Conservation (phyloP, 345 rosid genomes). For the Eucalyptus globulus region DNA sequence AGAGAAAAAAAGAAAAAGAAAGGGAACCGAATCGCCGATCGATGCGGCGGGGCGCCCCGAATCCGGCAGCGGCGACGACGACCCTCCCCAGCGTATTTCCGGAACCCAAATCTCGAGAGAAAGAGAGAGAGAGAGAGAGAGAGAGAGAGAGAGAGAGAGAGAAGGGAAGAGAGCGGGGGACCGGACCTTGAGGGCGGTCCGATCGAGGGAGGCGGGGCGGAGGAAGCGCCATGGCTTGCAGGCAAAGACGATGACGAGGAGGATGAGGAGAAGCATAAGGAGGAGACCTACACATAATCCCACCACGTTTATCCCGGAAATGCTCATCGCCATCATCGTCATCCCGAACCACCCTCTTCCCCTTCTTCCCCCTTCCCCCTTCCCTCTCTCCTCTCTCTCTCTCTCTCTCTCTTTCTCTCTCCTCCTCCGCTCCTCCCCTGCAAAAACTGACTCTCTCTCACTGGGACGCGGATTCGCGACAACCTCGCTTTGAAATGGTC, state of each 20-base stretch:
- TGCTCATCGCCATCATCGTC: conserved; percentile 46
- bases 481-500: conserved; percentile 85
- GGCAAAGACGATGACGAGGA: conserved; percentile 55
- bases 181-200: conserved; percentile 29
- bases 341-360: background rate
- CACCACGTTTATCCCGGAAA: conserved; percentile 26
- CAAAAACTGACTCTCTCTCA: conserved; percentile 11
- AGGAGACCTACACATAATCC: conserved; percentile 15
- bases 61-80: background rate
- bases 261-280: conserved; percentile 56
- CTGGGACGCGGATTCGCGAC: conserved; percentile 33
- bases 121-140: background rate
- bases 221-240: conserved; percentile 90
- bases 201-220: conserved; percentile 16
- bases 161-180: background rate
- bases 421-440: background rate
- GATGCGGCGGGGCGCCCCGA: background rate
- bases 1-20: too few species aligned
- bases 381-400: rapidly evolving
- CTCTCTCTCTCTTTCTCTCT: too few species aligned
- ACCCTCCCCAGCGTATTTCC: background rate
- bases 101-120: background rate
- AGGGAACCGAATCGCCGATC: background rate
- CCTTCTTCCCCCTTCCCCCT: background rate
- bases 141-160: background rate